Evolutionary conservation across 225 moss, liverwort and hornwort species (phyloP).

Genomic region (Straminergon stramineum): DNA sequence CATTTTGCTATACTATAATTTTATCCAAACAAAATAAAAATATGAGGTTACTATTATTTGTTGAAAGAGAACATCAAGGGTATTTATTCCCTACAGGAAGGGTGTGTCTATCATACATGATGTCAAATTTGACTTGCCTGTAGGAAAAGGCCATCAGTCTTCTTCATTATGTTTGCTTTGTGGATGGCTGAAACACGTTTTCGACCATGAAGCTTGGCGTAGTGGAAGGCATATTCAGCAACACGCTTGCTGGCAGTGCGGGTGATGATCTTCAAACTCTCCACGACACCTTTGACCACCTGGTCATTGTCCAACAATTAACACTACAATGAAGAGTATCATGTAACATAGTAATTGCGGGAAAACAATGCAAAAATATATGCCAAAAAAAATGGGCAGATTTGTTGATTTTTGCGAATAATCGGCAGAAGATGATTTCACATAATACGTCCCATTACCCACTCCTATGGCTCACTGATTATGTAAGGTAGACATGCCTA

Average conservation of each 20-base stretch:
- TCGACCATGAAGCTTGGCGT: slow-evolving; percentile 64
- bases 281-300: slow-evolving; percentile 92
- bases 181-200: slow-evolving; percentile 87
- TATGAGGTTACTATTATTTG: not conserved
- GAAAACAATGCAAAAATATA: not conserved
- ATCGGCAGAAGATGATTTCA: too few species aligned
- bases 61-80: accelerated
- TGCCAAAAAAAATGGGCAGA: not conserved
- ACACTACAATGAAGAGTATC: too few species aligned
- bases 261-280: slow-evolving; percentile 96
- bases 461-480: not conserved
- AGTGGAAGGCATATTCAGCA: slow-evolving; percentile 84
- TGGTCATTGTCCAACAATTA: not conserved
- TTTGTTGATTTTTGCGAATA: not conserved
- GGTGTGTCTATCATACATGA: too few species aligned
- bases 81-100: not conserved
- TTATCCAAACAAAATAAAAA: not conserved
- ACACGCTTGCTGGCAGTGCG: slow-evolving; percentile 73
- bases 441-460: too few species aligned
- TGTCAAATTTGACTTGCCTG: slow-evolving; percentile 33
- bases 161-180: slow-evolving; percentile 97
- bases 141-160: slow-evolving; percentile 81
- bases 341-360: accelerated
- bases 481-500: too few species aligned
- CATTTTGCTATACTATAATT: not conserved